Conservation (phyloP, 2,329 filamentous ascomycete genomes). For the Microdochium bolleyi region DNA sequence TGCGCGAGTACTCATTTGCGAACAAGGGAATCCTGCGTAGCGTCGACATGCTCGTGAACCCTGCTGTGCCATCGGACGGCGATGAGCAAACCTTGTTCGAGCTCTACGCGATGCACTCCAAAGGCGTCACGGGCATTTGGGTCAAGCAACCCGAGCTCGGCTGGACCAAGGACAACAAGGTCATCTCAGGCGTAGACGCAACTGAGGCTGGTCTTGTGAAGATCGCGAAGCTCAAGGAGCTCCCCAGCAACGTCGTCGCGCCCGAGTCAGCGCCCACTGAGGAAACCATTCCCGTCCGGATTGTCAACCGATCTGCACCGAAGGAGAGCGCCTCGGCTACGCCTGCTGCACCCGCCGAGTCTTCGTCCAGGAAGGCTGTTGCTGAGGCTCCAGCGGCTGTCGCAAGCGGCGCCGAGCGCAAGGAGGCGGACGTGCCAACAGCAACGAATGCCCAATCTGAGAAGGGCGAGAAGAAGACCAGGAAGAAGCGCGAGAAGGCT, state of each 20-base stretch:
- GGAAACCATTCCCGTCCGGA: conserved; percentile 22
- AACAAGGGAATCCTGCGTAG: conserved; percentile 83
- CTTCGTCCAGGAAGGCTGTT: conserved; percentile 11
- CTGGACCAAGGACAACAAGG: conserved; percentile 86
- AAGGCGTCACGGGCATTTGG: conserved; percentile 83
- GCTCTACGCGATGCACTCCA: conserved; percentile 95
- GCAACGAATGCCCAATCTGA: conserved; percentile 19
- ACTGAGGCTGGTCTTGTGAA: conserved; percentile 65
- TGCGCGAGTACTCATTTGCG: conserved; percentile 88
- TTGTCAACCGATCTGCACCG: conserved; percentile 10
- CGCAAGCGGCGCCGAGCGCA: conserved; percentile 16
- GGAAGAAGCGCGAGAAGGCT: conserved; percentile 48
- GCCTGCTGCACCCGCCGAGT: not conserved
- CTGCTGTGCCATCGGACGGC: conserved; percentile 52
- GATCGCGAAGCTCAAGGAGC: conserved; percentile 59
- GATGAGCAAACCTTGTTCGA: conserved; percentile 80
- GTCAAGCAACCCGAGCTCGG: conserved; percentile 86
- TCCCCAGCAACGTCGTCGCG: conserved; percentile 34
- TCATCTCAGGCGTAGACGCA: conserved; percentile 70
- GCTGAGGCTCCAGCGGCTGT: conserved; percentile 10
- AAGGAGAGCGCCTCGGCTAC: conserved; percentile 19
- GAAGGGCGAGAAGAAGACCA: conserved; percentile 21
- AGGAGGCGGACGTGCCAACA: conserved; percentile 13
- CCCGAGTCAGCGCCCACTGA: conserved; percentile 36
- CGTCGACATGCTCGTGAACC: conserved; percentile 74